Conservation (phyloP, 495 filamentous ascomycete genomes). For the Annulohypoxylon bovei region DNA sequence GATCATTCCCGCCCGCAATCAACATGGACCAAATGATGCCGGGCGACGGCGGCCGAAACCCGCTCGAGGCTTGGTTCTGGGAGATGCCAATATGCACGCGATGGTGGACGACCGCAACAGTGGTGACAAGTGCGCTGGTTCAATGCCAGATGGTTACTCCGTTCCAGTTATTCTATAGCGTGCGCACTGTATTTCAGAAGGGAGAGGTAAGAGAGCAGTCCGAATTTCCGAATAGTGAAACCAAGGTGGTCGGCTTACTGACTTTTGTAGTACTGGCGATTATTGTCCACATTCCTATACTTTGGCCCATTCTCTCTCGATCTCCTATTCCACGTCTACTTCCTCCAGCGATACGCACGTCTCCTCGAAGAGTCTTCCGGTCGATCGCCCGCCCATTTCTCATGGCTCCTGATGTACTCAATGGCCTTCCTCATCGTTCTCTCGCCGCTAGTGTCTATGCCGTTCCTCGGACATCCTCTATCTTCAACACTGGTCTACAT, state of each 20-base stretch:
- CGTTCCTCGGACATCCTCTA: conserved; percentile 89
- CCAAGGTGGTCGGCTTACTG: conserved; percentile 9
- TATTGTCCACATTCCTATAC: conserved; percentile 94
- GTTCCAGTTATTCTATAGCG: conserved; percentile 97
- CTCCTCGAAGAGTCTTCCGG: conserved; percentile 94
- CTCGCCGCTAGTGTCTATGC: conserved; percentile 85
- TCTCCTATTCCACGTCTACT: conserved; percentile 98
- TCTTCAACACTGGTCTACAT: conserved; percentile 96
- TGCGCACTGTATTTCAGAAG: conserved; percentile 87
- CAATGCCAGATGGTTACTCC: conserved; percentile 91
- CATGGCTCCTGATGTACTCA: conserved; percentile 91
- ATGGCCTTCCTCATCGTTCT: conserved; percentile 77
- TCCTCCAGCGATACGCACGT: conserved; percentile 95
- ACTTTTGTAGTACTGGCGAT: conserved; percentile 84
- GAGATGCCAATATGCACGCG: conserved; percentile 96
- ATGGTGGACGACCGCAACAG: conserved; percentile 94
- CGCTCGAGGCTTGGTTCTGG: conserved; percentile 95
- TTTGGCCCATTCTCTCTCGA: conserved; percentile 95
- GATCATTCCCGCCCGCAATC: conserved; percentile 4
- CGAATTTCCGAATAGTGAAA: background rate
- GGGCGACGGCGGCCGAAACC: conserved; percentile 75
- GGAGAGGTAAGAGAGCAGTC: conserved; percentile 69
- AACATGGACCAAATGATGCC: conserved; percentile 74
- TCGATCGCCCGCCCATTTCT: conserved; percentile 88
- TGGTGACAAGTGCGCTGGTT: conserved; percentile 87